Conservation (phyloP, 768 basidiomycete genomes). For the Naganishia vaughanmartiniae region DNA sequence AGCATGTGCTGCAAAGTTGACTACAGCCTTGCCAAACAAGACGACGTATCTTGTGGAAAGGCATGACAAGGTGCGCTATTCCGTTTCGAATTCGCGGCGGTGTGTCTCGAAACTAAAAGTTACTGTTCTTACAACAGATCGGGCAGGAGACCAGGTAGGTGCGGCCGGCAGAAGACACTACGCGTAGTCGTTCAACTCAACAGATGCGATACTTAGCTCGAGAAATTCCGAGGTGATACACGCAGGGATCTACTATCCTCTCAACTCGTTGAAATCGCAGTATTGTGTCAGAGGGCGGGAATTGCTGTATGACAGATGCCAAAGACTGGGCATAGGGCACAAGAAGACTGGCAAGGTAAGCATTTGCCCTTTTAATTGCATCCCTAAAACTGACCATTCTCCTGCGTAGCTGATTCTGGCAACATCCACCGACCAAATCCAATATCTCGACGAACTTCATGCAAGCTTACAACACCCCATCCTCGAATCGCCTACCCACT, state of each 20-base stretch:
- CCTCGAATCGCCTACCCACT: conserved; percentile 57
- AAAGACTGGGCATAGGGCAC: conserved; percentile 62
- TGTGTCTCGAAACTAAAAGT: background rate
- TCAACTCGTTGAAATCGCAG: conserved; percentile 75
- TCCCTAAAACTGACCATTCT: background rate
- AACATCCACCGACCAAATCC: conserved; percentile 59
- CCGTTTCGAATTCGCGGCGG: background rate
- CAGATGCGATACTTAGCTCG: conserved; percentile 58
- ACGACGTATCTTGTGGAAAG: conserved; percentile 80
- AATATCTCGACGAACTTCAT: conserved; percentile 70
- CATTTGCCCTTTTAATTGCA: background rate
- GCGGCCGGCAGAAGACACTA: background rate
- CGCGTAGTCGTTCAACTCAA: background rate
- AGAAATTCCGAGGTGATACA: conserved; percentile 95
- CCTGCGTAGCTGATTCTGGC: conserved; percentile 73
- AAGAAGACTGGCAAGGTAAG: conserved; percentile 66
- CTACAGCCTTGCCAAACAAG: conserved; percentile 63
- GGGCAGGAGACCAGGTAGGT: conserved; percentile 81
- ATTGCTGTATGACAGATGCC: conserved; percentile 75
- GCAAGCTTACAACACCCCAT: conserved; percentile 61
- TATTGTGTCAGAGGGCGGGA: conserved; percentile 83
- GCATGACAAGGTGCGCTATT: conserved; percentile 57
- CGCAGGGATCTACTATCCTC: conserved; percentile 65
- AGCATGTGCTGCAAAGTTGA: conserved; percentile 74
- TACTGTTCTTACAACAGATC: conserved; percentile 33